Base-by-base conservation (phyloP, 2,329 filamentous ascomycete genomes). In the Zopfia rhizophila region DNA sequence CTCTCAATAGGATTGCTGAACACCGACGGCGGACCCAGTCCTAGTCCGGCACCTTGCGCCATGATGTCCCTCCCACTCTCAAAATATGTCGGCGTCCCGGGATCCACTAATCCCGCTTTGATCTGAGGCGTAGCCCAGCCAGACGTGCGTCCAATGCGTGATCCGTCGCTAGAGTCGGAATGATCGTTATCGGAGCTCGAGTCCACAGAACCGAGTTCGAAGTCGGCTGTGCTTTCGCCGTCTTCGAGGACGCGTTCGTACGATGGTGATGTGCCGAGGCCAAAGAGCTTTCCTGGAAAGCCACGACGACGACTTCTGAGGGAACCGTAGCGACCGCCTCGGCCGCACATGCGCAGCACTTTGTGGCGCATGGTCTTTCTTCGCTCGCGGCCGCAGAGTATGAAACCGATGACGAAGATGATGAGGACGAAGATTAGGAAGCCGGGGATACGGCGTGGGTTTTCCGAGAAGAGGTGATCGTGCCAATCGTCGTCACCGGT, bases 221-320 rank as follows among this genome's bases (percentile, higher is more conserved):
- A 93, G 29, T 91, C 87, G 42, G 82, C 73, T 2, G 75, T 76
- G 8, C 76, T 74, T n/a, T 84, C 82, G 10, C 89, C 91, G 57
- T 92, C 89, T 72, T 97, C 91, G 38, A 95, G 75, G 3, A 97
- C 87, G 21, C 91, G 86, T 66, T 97, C 92, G 65, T 97, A 97
- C 3, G 64, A 55, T 2, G 73, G 72, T 16, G 82, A 77, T 6
- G 77, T 72, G 37, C 42, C 30, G 3, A 61, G 49, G 14, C 78
- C 82, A 51, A 95, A 88, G 4, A 94, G 71, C 64, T 88, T 90
- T 52, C 80, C 59, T 6, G 61, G 47, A 29, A 68, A 65, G 27
- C 65, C 57, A 18, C 61, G 81, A 78, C 45, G 58, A 6, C 61
- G 84, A 73, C 24, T n/a, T 17, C 60, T 47, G 23, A 61, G 56